A percentile compares a stretch with the other conserved stretches of the same genome.
These are phyloP conservation scores for Fusarium coffeatum DNA, from an alignment of 2,329 filamentous ascomycete species.

Conservation along the genomic window DNA sequence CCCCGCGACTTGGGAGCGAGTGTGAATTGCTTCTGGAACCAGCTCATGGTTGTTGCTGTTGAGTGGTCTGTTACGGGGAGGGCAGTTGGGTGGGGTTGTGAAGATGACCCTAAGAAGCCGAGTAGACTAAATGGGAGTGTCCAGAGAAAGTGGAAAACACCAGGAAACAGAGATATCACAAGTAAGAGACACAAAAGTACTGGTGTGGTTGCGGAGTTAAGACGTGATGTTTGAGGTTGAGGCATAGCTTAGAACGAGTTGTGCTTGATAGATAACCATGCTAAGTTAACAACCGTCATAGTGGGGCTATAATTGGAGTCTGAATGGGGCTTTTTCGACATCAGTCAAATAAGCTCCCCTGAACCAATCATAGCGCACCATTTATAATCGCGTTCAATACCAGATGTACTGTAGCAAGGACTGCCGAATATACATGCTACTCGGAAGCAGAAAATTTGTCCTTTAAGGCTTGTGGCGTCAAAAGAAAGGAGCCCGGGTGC, in stretches of 20 bases:
- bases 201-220: conserved; percentile 54
- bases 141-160: conserved; percentile 64
- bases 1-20: conserved; percentile 82
- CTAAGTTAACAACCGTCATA: conserved; percentile 28
- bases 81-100: conserved; percentile 48
- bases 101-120: conserved; percentile 47
- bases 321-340: conserved; percentile 13
- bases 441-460: neutral
- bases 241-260: conserved; percentile 51
- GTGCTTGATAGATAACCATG: conserved; percentile 29
- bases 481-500: neutral
- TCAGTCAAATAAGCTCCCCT: conserved; percentile 10
- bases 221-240: conserved; percentile 57
- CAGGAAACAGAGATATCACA: conserved; percentile 64
- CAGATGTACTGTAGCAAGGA: neutral
- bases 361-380: conserved; percentile 34
- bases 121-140: conserved; percentile 60
- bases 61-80: conserved; percentile 39
- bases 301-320: conserved; percentile 47
- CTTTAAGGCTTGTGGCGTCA: neutral
- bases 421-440: neutral
- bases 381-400: conserved; percentile 33
- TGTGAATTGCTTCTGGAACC: conserved; percentile 86
- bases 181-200: conserved; percentile 61
- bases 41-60: conserved; percentile 67